Conservation (phyloP, 371 early-diverging fungal genomes). For the Rhizomucor miehei region DNA sequence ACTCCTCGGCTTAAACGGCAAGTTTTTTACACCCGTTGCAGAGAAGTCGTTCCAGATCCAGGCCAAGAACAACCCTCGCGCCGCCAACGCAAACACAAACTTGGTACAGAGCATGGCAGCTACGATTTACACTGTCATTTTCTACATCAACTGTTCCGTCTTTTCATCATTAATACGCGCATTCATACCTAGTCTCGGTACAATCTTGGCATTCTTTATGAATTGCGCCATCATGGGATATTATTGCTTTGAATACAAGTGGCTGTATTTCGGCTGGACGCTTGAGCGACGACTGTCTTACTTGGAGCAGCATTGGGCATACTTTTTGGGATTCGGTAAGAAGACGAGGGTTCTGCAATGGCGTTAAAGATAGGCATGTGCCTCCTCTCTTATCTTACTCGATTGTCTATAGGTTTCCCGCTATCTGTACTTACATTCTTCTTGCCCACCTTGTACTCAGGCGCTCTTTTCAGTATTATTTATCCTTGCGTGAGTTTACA, state of each 20-base stretch:
- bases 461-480: slow-evolving; percentile 45
- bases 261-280: slow-evolving; percentile 48
- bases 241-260: slow-evolving; percentile 58
- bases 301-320: slow-evolving; percentile 54
- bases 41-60: slow-evolving; percentile 33
- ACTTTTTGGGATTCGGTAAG: slow-evolving; percentile 54
- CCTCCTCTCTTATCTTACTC: not conserved
- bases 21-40: slow-evolving; percentile 42
- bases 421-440: slow-evolving; percentile 46
- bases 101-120: slow-evolving; percentile 22
- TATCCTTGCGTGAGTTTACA: slow-evolving; percentile 45
- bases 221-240: slow-evolving; percentile 49
- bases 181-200: slow-evolving; percentile 37
- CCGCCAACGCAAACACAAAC: slow-evolving; percentile 9
- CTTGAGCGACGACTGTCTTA: slow-evolving; percentile 49
- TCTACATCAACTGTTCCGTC: slow-evolving; percentile 43
- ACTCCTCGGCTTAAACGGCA: slow-evolving; percentile 40
- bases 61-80: slow-evolving; percentile 14
- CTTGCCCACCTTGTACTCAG: slow-evolving; percentile 39
- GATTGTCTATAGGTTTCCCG: slow-evolving; percentile 25
- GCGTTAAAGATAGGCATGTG: not conserved
- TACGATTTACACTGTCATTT: slow-evolving; percentile 32
- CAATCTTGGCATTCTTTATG: slow-evolving; percentile 29
- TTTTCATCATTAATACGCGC: slow-evolving; percentile 27
- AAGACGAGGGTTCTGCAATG: not conserved